Evolutionary conservation across 2,329 filamentous ascomycete species (phyloP), one percentile per base, ranked within the genome.

Genomic region (Fusarium setosum): DNA sequence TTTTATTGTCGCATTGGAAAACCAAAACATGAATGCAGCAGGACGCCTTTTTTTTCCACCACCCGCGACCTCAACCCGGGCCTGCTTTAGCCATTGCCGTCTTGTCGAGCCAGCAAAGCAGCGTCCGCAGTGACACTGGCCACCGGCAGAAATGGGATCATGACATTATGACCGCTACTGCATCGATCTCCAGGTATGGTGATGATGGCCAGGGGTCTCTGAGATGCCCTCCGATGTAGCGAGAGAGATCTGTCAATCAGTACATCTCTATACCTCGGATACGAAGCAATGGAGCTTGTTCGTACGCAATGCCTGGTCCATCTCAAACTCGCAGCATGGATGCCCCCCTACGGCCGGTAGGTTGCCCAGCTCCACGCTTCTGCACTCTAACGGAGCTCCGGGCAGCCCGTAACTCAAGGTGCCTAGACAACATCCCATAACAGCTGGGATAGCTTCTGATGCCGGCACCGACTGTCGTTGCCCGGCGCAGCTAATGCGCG

Each of bases 371-470:
- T 55, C 61, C 59, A 68, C 59, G 63, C 59, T 61, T 64, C 69
- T 72, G 69, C 63, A 69, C 44, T 65, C 54, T 42, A 58, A 70
- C 57, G 65, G 67, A 61, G 63, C 57, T 57, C 57, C 52, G 54
- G 52, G 53, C 45, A 59, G 65, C 34, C 63, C 62, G 66, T 62
- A 54, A 57, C 65, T n/a, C n/a, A n/a, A n/a, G n/a, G n/a, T n/a
- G n/a, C n/a, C 58, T 59, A 49, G 65, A 55, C 65, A 69, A 70
- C 65, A 57, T 69, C 59, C 65, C 56, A 69, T 71, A 55, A 65
- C 31, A 35, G 48, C 56, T 65, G 48, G 64, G 45, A 51, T 59
- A 59, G 40, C 53, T 61, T 55, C 35, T 49, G 56, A 56, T 47
- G 56, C 51, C 61, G n/a, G n/a, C n/a, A n/a, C n/a, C n/a, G n/a